A percentile compares a stretch with the other conserved stretches of the same genome.
These are phyloP conservation scores for Jatropha curcas DNA, from an alignment of 345 rosid genomes.

Conservation along the genomic window DNA sequence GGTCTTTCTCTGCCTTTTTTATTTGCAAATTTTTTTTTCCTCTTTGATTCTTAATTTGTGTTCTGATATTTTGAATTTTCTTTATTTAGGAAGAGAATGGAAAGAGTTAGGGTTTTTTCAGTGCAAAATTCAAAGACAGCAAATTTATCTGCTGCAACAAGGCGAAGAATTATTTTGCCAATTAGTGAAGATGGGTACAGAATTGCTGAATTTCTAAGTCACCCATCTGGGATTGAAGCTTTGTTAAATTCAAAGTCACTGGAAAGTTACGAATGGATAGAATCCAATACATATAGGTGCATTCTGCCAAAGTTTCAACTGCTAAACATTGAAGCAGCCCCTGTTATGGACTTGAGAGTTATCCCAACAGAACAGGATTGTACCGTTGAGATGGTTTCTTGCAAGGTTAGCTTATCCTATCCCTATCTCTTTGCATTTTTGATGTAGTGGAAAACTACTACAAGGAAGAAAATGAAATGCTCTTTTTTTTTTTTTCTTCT, in stretches of 20 bases:
- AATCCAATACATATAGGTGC: constrained; percentile 69
- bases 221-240: constrained; percentile 70
- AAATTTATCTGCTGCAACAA: constrained; percentile 61
- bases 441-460: not conserved
- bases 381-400: constrained; percentile 72
- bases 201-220: constrained; percentile 58
- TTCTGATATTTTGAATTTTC: not conserved
- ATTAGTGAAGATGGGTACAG: constrained; percentile 35
- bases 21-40: too few species aligned
- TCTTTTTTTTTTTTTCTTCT: too few species aligned
- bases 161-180: constrained; percentile 55
- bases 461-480: not conserved
- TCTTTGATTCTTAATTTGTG: not conserved
- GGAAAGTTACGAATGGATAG: constrained; percentile 54
- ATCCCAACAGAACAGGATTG: constrained; percentile 60
- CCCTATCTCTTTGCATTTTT: not conserved
- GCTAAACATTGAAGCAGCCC: constrained; percentile 71
- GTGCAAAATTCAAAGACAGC: constrained; percentile 53
- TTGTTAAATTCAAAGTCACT: constrained; percentile 65
- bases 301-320: constrained; percentile 57
- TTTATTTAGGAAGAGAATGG: constrained; percentile 11
- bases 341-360: constrained; percentile 67
- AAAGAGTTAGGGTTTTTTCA: not conserved
- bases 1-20: not conserved
- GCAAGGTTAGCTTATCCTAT: constrained; percentile 56